These are phyloP conservation scores for Aurantiochytrium sp. DNA, from an alignment of 108 stramenopile genomes.

Conservation along the genomic window DNA sequence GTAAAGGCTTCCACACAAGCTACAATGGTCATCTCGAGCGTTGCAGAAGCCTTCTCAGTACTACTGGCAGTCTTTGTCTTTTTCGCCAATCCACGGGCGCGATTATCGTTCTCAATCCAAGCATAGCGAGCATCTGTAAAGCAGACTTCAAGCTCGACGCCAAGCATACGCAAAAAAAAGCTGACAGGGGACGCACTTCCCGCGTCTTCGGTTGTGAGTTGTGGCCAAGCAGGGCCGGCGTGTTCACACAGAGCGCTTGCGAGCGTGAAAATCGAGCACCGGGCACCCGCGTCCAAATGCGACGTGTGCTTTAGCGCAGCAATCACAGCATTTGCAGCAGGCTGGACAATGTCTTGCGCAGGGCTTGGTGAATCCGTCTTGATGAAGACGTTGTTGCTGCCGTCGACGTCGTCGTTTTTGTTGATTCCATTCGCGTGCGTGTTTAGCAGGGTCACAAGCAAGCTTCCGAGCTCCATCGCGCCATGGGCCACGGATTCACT, in stretches of 20 bases:
- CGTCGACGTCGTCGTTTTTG: no score
- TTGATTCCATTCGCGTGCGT: no score
- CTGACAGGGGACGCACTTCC: not conserved
- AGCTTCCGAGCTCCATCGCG: no score
- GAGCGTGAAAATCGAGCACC: not conserved
- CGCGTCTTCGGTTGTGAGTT: not conserved
- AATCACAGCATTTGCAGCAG: not conserved
- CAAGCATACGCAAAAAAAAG: not conserved
- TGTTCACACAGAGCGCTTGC: not conserved
- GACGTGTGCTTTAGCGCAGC: not conserved
- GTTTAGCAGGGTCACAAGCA: no score
- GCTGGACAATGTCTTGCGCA: not conserved
- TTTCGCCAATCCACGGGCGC: not conserved
- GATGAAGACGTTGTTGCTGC: no score
- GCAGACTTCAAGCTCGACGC: not conserved
- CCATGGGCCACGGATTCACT: no score
- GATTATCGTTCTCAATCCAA: not conserved
- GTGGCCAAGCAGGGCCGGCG: not conserved
- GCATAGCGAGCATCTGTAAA: not conserved
- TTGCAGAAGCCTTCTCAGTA: no score
- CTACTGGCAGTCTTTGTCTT: no score
- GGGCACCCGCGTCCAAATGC: not conserved
- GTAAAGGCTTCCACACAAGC: not conserved
- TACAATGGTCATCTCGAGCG: not conserved
- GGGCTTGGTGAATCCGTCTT: no score